Evolutionary conservation across 78 protist species (phyloP).

Genomic region (Dictyostelium brefeldianum): DNA sequence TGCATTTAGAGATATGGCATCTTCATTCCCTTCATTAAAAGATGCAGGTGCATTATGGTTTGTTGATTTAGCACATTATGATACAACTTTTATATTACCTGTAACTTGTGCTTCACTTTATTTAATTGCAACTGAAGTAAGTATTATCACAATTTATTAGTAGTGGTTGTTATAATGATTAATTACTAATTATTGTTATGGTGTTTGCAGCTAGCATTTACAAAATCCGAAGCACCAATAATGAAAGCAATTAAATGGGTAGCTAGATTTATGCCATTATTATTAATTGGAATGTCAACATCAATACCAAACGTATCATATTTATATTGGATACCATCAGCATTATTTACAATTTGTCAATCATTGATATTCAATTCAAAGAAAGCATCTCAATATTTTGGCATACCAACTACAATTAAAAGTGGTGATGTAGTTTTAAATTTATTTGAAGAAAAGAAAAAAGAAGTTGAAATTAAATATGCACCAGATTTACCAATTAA

Average conservation of each 20-base stretch:
- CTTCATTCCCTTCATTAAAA: slow-evolving; percentile 51
- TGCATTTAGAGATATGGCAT: slow-evolving; percentile 73
- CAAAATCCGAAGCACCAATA: background rate
- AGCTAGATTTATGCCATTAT: slow-evolving; percentile 38
- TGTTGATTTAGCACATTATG: slow-evolving; percentile 21
- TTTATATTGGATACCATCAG: slow-evolving; percentile 73
- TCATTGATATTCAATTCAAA: slow-evolving; percentile 1
- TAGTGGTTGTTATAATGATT: background rate
- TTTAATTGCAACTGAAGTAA: slow-evolving; percentile 29
- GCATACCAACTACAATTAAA: slow-evolving; percentile 13
- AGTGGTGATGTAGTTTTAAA: background rate
- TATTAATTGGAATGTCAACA: slow-evolving; percentile 30
- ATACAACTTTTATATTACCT: slow-evolving; percentile 44
- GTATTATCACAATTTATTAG: background rate
- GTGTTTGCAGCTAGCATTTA: slow-evolving; percentile 10
- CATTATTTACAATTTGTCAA: slow-evolving; percentile 39
- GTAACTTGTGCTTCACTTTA: slow-evolving; percentile 24
- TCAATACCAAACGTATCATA: slow-evolving; percentile 51
- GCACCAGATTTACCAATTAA: background rate
- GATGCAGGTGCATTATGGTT: slow-evolving; percentile 67
- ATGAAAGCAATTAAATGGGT: slow-evolving; percentile 46
- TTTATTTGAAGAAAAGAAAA: background rate
- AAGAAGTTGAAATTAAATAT: slow-evolving; percentile 12
- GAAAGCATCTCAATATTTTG: slow-evolving; percentile 16
- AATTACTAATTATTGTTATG: background rate